Conservation (phyloP, 1,139 yeast genomes). For the Candida sojae region DNA sequence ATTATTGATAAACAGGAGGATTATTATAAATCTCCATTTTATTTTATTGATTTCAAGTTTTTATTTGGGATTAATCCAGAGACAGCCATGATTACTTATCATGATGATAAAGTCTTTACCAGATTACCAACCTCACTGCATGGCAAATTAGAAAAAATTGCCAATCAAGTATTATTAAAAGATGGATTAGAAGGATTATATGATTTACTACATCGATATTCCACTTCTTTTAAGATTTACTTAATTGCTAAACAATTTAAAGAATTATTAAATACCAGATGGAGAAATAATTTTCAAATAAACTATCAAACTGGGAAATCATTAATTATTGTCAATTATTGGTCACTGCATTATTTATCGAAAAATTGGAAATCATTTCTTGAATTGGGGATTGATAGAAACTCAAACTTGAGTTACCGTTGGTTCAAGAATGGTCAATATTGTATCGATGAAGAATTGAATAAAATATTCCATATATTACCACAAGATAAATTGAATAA, state of each 20-base stretch:
- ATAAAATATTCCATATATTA: slow-evolving; percentile 12
- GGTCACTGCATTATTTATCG: slow-evolving; percentile 54
- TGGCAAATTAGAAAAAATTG: slow-evolving; percentile 51
- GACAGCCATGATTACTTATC: slow-evolving; percentile 32
- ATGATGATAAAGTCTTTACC: slow-evolving; percentile 28
- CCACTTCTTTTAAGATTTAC: slow-evolving; percentile 73
- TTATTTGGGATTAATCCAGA: slow-evolving; percentile 50
- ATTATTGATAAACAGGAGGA: slow-evolving; percentile 51
- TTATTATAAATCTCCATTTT: slow-evolving; percentile 59
- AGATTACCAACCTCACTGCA: slow-evolving; percentile 37
- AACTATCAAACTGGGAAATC: slow-evolving; percentile 65
- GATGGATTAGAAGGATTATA: slow-evolving; percentile 62
- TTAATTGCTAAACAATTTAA: slow-evolving; percentile 66
- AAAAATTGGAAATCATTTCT: slow-evolving; percentile 50
- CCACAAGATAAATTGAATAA: slow-evolving; percentile 7
- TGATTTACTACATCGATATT: slow-evolving; percentile 67
- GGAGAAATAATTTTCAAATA: slow-evolving; percentile 71
- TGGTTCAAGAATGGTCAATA: slow-evolving; percentile 67
- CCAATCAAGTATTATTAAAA: slow-evolving; percentile 57
- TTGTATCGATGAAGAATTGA: slow-evolving; percentile 21
- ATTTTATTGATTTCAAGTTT: slow-evolving; percentile 74
- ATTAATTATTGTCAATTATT: slow-evolving; percentile 64
- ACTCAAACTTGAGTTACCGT: slow-evolving; percentile 54
- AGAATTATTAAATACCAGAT: slow-evolving; percentile 49
- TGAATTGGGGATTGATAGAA: slow-evolving; percentile 64